Evolutionary conservation across 129 eudicot genomes (phyloP).

Genomic region (Smallanthus sonchifolius): DNA sequence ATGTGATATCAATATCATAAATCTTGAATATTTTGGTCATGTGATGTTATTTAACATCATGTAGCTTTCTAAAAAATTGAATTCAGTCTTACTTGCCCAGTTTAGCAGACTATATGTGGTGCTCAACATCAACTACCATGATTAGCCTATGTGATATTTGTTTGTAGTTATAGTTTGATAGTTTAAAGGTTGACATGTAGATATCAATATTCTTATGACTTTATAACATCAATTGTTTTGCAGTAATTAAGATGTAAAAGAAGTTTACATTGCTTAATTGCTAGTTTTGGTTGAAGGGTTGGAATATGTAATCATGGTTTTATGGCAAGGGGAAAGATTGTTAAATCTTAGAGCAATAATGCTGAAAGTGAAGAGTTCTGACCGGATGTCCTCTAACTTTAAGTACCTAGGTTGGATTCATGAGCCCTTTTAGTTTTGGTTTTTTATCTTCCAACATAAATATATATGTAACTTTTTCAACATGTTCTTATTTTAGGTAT

Average conservation of each 20-base stretch:
- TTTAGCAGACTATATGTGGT: too few species aligned
- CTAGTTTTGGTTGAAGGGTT: neutral
- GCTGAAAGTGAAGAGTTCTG: neutral
- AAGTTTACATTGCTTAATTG: neutral
- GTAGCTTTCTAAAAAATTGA: too few species aligned
- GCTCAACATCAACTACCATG: too few species aligned
- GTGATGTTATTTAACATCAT: too few species aligned
- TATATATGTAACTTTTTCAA: too few species aligned
- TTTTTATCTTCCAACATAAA: too few species aligned
- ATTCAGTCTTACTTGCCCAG: too few species aligned
- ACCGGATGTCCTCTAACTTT: neutral
- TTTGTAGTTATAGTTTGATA: too few species aligned
- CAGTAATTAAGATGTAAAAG: neutral
- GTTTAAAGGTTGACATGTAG: too few species aligned
- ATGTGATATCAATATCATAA: neutral
- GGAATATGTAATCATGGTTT: neutral
- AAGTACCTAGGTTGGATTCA: neutral
- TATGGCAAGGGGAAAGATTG: neutral
- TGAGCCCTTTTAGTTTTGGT: neutral
- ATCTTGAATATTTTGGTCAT: neutral
- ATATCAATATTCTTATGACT: too few species aligned
- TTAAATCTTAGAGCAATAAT: neutral
- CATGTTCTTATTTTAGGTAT: too few species aligned
- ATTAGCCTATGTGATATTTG: too few species aligned
- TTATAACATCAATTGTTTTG: neutral